phyloP scores from a whole-genome alignment of 1,284 basidiomycete genomes.

The Tilletia setariae region DNA sequence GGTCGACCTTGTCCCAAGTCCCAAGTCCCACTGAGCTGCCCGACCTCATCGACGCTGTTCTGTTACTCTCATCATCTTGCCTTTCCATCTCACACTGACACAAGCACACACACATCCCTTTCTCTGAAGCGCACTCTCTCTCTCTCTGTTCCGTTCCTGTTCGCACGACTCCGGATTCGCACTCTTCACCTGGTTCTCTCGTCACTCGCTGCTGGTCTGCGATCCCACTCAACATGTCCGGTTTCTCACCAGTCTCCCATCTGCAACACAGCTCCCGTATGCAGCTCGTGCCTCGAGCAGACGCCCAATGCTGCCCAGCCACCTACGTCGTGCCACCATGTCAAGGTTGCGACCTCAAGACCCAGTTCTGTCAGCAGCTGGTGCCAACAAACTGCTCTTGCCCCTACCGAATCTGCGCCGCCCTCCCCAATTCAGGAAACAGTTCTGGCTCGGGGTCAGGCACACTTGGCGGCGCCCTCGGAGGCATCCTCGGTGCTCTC shows the following conservation, averaged over 20 bases:
- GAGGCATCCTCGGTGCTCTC: constrained; percentile 32
- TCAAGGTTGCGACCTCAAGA: not conserved
- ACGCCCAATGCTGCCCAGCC: constrained; percentile 9
- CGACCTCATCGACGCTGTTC: no score
- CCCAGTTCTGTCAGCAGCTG: constrained; percentile 32
- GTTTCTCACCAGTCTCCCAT: not conserved
- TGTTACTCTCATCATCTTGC: no score
- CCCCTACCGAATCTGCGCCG: constrained; percentile 33
- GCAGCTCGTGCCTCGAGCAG: not conserved
- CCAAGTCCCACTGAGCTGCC: no score
- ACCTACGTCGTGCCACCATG: not conserved
- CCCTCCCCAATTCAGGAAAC: constrained; percentile 21
- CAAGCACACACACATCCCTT: not conserved
- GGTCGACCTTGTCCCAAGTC: no score
- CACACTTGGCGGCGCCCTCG: constrained; percentile 29
- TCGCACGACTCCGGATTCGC: not conserved
- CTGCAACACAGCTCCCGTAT: not conserved
- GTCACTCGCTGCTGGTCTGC: not conserved
- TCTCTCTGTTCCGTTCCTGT: not conserved
- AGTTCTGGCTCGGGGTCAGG: not conserved
- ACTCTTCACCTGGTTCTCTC: not conserved
- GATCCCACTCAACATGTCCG: not conserved
- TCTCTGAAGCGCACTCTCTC: not conserved
- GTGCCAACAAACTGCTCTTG: constrained; percentile 34
- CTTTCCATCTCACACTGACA: no score